Evolutionary conservation across 805 yeast genomes (phyloP).

Genomic region (Yarrowia sp.): DNA sequence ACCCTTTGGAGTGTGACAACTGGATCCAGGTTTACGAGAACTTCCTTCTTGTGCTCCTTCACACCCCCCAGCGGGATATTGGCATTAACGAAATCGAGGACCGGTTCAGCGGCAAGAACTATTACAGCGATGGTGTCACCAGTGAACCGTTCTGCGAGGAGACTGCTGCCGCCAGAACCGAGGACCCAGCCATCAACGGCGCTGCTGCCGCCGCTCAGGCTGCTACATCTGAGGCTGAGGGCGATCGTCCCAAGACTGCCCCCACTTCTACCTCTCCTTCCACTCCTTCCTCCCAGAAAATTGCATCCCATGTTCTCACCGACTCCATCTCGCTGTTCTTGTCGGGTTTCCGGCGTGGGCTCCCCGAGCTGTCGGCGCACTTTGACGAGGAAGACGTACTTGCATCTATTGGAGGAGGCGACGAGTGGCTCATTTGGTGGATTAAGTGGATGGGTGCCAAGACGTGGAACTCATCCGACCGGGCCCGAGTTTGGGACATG

Average conservation of each 20-base stretch:
- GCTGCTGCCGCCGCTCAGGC: background rate
- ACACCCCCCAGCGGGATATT: constrained; percentile 21
- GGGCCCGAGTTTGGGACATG: constrained; percentile 89
- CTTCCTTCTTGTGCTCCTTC: constrained; percentile 6
- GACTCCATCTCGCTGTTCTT: constrained; percentile 68
- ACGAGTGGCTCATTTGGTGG: constrained; percentile 96
- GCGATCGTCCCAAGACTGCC: constrained; percentile 8
- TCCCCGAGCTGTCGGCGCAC: constrained; percentile 74
- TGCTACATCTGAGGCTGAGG: constrained; percentile 29
- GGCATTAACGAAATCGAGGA: constrained; percentile 22
- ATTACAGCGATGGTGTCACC: background rate
- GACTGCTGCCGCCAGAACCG: constrained; percentile 32
- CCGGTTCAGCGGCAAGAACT: constrained; percentile 13
- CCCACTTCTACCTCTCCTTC: constrained; percentile 34
- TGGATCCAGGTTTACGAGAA: constrained; percentile 20
- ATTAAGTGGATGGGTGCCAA: constrained; percentile 84
- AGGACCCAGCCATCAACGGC: constrained; percentile 30
- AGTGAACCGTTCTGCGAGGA: constrained; percentile 24
- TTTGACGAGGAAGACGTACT: constrained; percentile 77
- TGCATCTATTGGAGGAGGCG: constrained; percentile 57
- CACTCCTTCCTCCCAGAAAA: constrained; percentile 34
- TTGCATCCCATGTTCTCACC: constrained; percentile 44
- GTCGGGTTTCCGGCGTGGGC: constrained; percentile 53
- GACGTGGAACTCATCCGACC: constrained; percentile 72
- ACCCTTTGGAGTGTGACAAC: constrained; percentile 45